phyloP scores from a whole-genome alignment of 768 basidiomycete species.

The Suillus cothurnatus region DNA sequence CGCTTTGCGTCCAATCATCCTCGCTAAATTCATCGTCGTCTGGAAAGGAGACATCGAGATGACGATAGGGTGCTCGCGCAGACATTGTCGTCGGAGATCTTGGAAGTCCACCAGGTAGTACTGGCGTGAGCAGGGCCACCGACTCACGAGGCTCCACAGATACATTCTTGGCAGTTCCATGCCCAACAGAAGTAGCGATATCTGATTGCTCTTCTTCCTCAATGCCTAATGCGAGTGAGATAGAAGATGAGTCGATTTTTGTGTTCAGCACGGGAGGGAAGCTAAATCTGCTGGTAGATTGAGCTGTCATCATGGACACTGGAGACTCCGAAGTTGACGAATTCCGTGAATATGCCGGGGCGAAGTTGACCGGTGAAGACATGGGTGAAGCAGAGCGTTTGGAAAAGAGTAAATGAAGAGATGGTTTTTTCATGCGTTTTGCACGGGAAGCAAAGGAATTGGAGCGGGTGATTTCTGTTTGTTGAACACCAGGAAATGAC shows the following conservation, averaged over 20 bases:
- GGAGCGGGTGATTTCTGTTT: slow-evolving; percentile 36
- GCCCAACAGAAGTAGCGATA: slow-evolving; percentile 14
- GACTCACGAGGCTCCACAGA: slow-evolving; percentile 22
- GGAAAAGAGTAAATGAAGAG: slow-evolving; percentile 66
- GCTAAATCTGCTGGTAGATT: slow-evolving; percentile 48
- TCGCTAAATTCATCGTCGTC: slow-evolving; percentile 45
- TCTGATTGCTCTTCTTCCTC: slow-evolving; percentile 33
- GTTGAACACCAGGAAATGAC: slow-evolving; percentile 34
- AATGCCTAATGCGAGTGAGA: slow-evolving; percentile 38
- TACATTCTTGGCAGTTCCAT: slow-evolving; percentile 15
- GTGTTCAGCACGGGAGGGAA: slow-evolving; percentile 62
- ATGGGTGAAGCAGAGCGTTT: slow-evolving; percentile 60
- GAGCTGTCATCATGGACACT: slow-evolving; percentile 58
- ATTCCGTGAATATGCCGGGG: slow-evolving; percentile 22
- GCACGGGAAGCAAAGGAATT: slow-evolving; percentile 36
- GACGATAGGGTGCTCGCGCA: slow-evolving; percentile 26
- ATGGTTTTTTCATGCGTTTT: slow-evolving; percentile 62
- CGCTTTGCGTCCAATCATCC: slow-evolving; percentile 76
- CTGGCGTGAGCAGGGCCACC: slow-evolving; percentile 11
- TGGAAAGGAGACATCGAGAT: slow-evolving; percentile 27
- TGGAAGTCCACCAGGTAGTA: slow-evolving; percentile 27
- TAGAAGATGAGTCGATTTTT: slow-evolving; percentile 58
- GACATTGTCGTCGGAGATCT: slow-evolving; percentile 23
- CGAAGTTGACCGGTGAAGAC: slow-evolving; percentile 32
- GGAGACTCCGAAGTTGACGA: slow-evolving; percentile 36